phyloP scores from a whole-genome alignment of 2,329 filamentous ascomycete genomes.

The Waltergamsia citrina region DNA sequence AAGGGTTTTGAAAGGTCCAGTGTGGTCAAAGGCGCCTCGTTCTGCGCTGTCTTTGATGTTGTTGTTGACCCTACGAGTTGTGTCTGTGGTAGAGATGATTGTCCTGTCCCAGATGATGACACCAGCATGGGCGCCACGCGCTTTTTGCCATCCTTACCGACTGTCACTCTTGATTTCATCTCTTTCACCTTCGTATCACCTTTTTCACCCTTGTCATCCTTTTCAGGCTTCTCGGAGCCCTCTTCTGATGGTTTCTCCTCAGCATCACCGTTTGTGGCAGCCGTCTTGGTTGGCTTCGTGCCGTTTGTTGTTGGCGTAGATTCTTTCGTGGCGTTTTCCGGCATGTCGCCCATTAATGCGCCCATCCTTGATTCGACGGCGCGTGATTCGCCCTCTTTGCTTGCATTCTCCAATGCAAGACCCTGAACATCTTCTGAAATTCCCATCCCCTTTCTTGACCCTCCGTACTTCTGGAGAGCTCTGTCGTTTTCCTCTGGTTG shows the following conservation, averaged over 20 bases:
- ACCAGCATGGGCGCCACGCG: conserved; percentile 86
- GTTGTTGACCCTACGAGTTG: conserved; percentile 73
- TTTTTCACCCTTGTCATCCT: conserved; percentile 41
- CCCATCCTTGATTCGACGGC: conserved; percentile 95
- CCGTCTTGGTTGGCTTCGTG: conserved; percentile 33
- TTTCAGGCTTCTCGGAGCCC: conserved; percentile 26
- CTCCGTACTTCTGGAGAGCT: conserved; percentile 86
- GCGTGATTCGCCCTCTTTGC: conserved; percentile 81
- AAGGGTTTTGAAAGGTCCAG: conserved; percentile 90
- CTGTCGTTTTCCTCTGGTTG: conserved; percentile 84
- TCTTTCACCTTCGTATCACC: conserved; percentile 42
- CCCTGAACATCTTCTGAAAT: conserved; percentile 90
- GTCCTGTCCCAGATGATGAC: conserved; percentile 76
- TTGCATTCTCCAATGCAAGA: conserved; percentile 77
- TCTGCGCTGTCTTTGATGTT: conserved; percentile 45
- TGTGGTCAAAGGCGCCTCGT: conserved; percentile 69
- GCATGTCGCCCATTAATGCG: conserved; percentile 86
- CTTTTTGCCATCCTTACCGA: conserved; percentile 96
- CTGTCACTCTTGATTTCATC: conserved; percentile 84
- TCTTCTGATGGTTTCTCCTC: conserved; percentile 21
- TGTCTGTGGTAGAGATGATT: conserved; percentile 81
- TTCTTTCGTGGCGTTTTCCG: conserved; percentile 42
- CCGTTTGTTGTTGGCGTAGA: conserved; percentile 32
- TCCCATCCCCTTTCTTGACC: conserved; percentile 76
- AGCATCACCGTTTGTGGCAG: conserved; percentile 26